Conservation (phyloP, 208 protist genomes). For the Trypanosoma melophagium region DNA sequence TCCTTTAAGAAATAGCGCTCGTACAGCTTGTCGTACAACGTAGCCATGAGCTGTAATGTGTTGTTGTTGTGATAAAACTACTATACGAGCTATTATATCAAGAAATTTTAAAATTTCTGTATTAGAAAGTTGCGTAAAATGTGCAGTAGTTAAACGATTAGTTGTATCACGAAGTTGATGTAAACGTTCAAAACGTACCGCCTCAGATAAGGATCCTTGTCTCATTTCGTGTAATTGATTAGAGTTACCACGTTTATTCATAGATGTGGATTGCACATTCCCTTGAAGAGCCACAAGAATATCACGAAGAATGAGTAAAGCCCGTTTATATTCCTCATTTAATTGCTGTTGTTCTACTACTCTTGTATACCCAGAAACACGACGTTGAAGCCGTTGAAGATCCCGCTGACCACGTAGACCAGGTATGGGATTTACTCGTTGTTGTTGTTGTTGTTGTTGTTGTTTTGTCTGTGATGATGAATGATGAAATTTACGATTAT, state of each 20-base stretch:
- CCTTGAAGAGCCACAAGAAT: conserved; percentile 12
- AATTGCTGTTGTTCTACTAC: not conserved
- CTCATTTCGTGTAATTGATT: not conserved
- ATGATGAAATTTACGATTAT: not conserved
- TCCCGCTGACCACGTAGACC: conserved; percentile 15
- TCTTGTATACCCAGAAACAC: not conserved
- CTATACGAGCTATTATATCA: conserved; percentile 17
- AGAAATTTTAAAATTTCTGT: conserved; percentile 15
- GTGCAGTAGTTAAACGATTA: conserved; percentile 10
- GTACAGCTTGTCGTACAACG: conserved; percentile 20
- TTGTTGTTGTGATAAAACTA: not conserved
- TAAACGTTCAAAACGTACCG: conserved; percentile 25
- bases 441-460: no score
- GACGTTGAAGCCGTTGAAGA: conserved; percentile 10
- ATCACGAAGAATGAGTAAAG: conserved; percentile 5
- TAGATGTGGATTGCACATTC: not conserved
- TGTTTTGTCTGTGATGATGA: no score
- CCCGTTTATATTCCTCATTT: conserved; percentile 10
- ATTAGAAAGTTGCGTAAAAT: conserved; percentile 9
- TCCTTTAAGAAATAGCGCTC: conserved; percentile 9
- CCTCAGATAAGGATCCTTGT: conserved; percentile 8
- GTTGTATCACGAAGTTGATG: conserved; percentile 32
- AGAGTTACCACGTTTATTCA: not conserved
- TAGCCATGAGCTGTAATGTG: conserved; percentile 25
- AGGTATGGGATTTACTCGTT: not conserved